A percentile compares a stretch with the other conserved stretches of the same genome.
Conservation (phyloP, 805 yeast species). For the Saccharomycopsis capsularis region DNA sequence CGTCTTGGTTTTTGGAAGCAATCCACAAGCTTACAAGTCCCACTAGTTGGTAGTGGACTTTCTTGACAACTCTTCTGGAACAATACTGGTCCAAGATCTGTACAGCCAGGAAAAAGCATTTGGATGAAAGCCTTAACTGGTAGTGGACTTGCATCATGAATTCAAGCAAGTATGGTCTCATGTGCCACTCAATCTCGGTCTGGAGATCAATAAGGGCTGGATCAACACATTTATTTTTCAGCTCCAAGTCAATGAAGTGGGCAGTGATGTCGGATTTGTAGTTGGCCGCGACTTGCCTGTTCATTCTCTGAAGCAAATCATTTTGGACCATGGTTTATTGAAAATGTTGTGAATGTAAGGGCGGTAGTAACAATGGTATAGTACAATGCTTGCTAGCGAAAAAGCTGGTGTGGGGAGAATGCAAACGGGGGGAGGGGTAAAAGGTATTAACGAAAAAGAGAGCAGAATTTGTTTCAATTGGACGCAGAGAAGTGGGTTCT, state of each 20-base stretch:
- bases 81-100: constrained; percentile 35
- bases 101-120: constrained; percentile 43
- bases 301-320: constrained; percentile 5
- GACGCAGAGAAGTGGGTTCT: too few species aligned
- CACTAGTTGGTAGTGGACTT: constrained; percentile 33
- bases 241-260: constrained; percentile 2
- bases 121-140: constrained; percentile 41
- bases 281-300: neutral
- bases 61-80: constrained; percentile 29
- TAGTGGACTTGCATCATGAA: constrained; percentile 69
- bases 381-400: too few species aligned
- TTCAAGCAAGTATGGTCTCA: constrained; percentile 76
- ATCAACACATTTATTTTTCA: constrained; percentile 24
- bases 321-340: neutral
- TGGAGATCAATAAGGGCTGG: constrained; percentile 69
- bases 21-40: constrained; percentile 42
- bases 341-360: too few species aligned
- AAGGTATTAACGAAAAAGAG: too few species aligned
- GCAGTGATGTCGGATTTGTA: constrained; percentile 12
- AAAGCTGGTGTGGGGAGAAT: too few species aligned
- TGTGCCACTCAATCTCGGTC: constrained; percentile 75
- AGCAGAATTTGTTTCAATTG: too few species aligned
- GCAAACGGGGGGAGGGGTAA: too few species aligned
- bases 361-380: too few species aligned
- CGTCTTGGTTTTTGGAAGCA: constrained; percentile 33